Conservation (phyloP, 371 early-diverging fungal species). For the Lichtheimia corymbifera region DNA sequence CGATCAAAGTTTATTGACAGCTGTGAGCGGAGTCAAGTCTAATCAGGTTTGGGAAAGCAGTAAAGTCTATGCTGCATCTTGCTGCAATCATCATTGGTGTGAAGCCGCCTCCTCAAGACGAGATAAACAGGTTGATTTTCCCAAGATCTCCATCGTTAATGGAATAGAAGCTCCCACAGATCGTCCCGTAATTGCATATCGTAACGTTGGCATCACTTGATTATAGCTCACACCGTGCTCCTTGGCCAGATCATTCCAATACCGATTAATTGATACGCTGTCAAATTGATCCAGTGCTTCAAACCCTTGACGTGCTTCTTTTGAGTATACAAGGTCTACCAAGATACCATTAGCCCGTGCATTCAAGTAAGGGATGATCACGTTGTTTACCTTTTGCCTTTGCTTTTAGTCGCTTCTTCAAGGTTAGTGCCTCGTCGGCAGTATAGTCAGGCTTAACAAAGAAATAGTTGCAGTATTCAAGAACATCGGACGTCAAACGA, state of each 20-base stretch:
- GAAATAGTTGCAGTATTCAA: conserved; percentile 57
- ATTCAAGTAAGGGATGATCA: neutral
- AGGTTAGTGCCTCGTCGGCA: conserved; percentile 44
- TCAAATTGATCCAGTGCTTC: conserved; percentile 32
- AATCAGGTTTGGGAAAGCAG: neutral
- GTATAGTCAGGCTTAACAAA: conserved; percentile 58
- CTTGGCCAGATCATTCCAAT: conserved; percentile 31
- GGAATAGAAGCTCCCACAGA: conserved; percentile 67
- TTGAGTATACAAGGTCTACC: conserved; percentile 22
- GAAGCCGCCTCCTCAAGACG: conserved; percentile 7
- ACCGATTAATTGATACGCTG: conserved; percentile 25
- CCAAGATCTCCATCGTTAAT: conserved; percentile 57
- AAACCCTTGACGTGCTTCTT: conserved; percentile 17
- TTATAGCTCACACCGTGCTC: conserved; percentile 40
- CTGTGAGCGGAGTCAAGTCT: neutral
- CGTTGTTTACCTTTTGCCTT: conserved; percentile 30
- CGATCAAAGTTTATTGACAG: neutral
- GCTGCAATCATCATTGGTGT: neutral
- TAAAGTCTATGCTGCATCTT: neutral
- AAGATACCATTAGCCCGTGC: neutral
- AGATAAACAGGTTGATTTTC: conserved; percentile 40
- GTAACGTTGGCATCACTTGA: conserved; percentile 63
- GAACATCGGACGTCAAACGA: conserved; percentile 58
- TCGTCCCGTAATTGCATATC: conserved; percentile 66
- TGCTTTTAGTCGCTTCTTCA: conserved; percentile 51